Conservation (phyloP, 305 asterid genomes). For the Fraxinus baroniana region DNA sequence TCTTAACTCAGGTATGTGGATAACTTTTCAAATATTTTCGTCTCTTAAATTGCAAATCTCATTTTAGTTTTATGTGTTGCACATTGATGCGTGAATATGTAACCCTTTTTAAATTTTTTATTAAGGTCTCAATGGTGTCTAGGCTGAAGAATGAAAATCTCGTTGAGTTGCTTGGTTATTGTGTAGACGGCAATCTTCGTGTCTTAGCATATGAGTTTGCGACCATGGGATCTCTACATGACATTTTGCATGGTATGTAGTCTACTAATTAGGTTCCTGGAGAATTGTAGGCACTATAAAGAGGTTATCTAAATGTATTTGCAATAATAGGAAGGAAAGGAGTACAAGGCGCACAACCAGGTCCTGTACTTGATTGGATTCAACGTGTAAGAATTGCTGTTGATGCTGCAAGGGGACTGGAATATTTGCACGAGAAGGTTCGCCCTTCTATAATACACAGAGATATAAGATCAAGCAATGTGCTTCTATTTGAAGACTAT, state of each 20-base stretch:
- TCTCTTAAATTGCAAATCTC: constrained; percentile 15
- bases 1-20: constrained; percentile 65
- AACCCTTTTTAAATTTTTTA: constrained; percentile 23
- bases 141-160: constrained; percentile 56
- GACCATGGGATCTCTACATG: constrained; percentile 75
- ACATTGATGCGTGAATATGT: constrained; percentile 28
- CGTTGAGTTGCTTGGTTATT: constrained; percentile 67
- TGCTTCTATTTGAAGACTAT: constrained; percentile 51
- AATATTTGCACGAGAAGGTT: constrained; percentile 54
- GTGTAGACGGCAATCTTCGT: constrained; percentile 61
- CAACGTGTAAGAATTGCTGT: constrained; percentile 58
- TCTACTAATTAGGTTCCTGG: constrained; percentile 19
- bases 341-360: constrained; percentile 62
- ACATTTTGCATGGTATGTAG: constrained; percentile 63
- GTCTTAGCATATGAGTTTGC: constrained; percentile 70
- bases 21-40: constrained; percentile 11
- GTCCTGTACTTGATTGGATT: constrained; percentile 57
- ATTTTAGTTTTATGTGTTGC: background rate
- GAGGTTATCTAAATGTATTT: background rate
- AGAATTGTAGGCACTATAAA: constrained; percentile 6
- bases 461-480: constrained; percentile 61
- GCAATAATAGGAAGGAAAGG: constrained; percentile 51
- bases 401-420: constrained; percentile 60
- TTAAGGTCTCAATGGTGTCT: constrained; percentile 62
- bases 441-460: constrained; percentile 49